Base-by-base conservation (phyloP, 495 filamentous ascomycete species). In the Astrothelium subdiscretum region DNA sequence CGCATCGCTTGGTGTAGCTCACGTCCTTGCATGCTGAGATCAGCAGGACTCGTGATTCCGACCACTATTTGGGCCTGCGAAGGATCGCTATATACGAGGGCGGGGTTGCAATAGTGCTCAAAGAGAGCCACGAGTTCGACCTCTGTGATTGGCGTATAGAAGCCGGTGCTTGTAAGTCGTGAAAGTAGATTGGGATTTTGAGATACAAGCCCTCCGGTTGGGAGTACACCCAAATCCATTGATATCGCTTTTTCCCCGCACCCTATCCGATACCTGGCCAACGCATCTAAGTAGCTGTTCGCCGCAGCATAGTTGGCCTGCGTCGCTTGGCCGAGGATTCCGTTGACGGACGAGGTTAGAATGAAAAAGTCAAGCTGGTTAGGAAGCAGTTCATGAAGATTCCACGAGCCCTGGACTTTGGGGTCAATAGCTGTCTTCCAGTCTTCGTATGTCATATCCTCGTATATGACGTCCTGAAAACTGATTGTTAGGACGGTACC, bases 31-130 rank as follows among this genome's bases (percentile, higher is more conserved):
- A 18, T 5, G 5, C 20, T 15, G 20, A 48, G 43, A 15, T 48
- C n/a, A 20, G 43, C 43, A 20, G 43, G 43, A 22, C 43, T 48
- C 15, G 66, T 59, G 31, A 68, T 27, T 15, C 59, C 59, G 13
- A 63, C 57, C 38, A 68, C 61, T 59, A 68, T 59, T 58, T 68
- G 54, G 4, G 63, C 32, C 13, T 57, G 27, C 48, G 40, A 15
- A 5, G 43, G 43, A 48, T 48, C 43, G 43, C 12, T 48, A 5
- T 15, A 59, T 20, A 15, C 22, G 59, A 32, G 27, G 4, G 27
- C 18, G 18, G 22, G 54, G 35, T 52, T 64, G 61, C 48, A 63
- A 58, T n/a, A 59, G 31, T 48, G 51, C 40, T 68, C 22, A 42
- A 65, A 59, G 31, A 66, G 18, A 12, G 43, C 29, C 61, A 13